A percentile compares a stretch with the other conserved stretches of the same genome.
phyloP scores from a whole-genome alignment of 2,329 filamentous ascomycete species.

The Aspergillus niger region DNA sequence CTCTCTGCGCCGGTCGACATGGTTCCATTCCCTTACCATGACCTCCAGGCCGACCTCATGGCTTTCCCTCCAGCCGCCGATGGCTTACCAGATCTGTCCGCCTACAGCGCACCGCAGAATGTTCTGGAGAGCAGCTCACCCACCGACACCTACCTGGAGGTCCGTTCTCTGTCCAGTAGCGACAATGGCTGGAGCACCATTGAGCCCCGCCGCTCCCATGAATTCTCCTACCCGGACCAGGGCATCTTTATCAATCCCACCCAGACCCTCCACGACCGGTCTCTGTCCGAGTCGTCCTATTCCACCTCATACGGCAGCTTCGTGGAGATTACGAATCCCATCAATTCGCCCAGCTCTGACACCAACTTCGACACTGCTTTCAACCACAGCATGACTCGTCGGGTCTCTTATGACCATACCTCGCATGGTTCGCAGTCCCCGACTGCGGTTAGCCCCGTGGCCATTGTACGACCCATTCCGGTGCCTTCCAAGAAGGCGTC shows the following conservation, averaged over 20 bases:
- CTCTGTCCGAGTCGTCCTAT: conserved; percentile 80
- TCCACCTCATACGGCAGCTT: conserved; percentile 76
- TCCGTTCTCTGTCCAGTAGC: conserved; percentile 79
- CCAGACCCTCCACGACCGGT: conserved; percentile 85
- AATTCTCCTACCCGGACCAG: conserved; percentile 62
- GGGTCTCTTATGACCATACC: conserved; percentile 43
- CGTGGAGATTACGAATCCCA: conserved; percentile 77
- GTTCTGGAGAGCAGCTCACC: conserved; percentile 63
- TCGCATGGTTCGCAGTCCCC: conserved; percentile 48
- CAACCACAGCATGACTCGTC: conserved; percentile 41
- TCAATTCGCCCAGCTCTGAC: conserved; percentile 82
- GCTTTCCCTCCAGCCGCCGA: conserved; percentile 47
- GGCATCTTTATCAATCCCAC: conserved; percentile 85
- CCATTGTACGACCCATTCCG: conserved; percentile 67
- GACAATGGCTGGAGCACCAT: conserved; percentile 87
- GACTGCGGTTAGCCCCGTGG: conserved; percentile 65
- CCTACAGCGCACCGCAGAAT: conserved; percentile 41
- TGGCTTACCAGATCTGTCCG: conserved; percentile 50
- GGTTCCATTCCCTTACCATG: conserved; percentile 73
- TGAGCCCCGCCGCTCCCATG: conserved; percentile 72
- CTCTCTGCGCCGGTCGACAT: conserved; percentile 62
- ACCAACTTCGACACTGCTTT: conserved; percentile 64
- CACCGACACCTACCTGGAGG: conserved; percentile 79
- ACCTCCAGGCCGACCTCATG: conserved; percentile 72
- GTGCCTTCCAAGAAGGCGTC: conserved; percentile 49